Evolutionary conservation across 345 rosid species (phyloP).

Genomic region (Syzygium aqueum): DNA sequence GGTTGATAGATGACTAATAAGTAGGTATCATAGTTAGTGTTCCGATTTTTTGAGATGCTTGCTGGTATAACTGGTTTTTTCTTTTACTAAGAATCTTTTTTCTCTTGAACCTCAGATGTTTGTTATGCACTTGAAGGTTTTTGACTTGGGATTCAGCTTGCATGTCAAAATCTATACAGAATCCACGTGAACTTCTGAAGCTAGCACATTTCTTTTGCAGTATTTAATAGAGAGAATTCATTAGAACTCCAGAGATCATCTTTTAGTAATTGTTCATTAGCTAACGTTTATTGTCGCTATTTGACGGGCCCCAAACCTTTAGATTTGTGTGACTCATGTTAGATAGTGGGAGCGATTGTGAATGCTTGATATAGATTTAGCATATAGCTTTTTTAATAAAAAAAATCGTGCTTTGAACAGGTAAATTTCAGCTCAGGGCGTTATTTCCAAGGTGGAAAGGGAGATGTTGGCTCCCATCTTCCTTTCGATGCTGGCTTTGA

Average conservation of each 20-base stretch:
- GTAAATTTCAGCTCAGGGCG: slow-evolving; percentile 97
- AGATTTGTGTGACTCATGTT: neutral
- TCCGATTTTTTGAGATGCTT: neutral
- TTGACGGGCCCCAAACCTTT: neutral
- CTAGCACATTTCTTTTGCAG: neutral
- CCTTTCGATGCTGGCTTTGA: slow-evolving; percentile 98
- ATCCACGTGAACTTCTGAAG: neutral
- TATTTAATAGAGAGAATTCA: neutral
- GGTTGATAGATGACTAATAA: neutral
- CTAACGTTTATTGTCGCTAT: neutral
- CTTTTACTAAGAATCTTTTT: neutral
- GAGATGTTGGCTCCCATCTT: slow-evolving; percentile 38
- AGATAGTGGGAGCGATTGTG: neutral
- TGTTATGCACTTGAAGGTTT: neutral
- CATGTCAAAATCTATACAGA: neutral
- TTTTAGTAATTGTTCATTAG: neutral
- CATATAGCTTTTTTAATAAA: neutral
- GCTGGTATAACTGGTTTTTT: neutral
- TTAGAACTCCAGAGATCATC: neutral
- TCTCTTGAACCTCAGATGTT: neutral
- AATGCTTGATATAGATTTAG: neutral
- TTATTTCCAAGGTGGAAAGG: slow-evolving; percentile 50
- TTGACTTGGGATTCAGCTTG: neutral
- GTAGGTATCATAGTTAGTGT: neutral
- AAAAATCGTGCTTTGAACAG: slow-evolving; percentile 23